phyloP scores from a whole-genome alignment of 164 flowering plant genomes.

The Aristolochia contorta region DNA sequence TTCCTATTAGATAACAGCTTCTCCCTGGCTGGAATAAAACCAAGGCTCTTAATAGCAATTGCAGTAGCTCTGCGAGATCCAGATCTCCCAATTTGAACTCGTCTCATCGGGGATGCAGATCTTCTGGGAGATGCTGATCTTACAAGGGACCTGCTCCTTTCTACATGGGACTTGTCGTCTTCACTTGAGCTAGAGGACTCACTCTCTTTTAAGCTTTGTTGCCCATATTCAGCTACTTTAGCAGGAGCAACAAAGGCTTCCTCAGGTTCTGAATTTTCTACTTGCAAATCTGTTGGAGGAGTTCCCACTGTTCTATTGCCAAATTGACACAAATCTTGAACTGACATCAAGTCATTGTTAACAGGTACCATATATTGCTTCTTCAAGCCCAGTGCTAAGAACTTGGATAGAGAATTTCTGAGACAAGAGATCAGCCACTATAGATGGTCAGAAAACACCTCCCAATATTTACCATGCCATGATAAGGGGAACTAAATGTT shows the following conservation, averaged over 20 bases:
- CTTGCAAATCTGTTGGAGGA: slow-evolving; percentile 15
- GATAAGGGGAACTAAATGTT: background rate
- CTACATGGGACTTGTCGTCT: slow-evolving; percentile 36
- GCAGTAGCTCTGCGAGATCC: slow-evolving; percentile 71
- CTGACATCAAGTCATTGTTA: slow-evolving; percentile 12
- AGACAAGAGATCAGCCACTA: slow-evolving; percentile 1
- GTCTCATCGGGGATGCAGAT: slow-evolving; percentile 90
- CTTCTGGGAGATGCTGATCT: slow-evolving; percentile 75
- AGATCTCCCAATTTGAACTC: slow-evolving; percentile 72
- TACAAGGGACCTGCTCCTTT: slow-evolving; percentile 59
- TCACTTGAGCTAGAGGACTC: slow-evolving; percentile 61
- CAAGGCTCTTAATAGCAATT: slow-evolving; percentile 68
- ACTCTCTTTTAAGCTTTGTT: slow-evolving; percentile 51
- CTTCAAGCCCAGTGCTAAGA: slow-evolving; percentile 25
- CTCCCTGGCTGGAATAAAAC: slow-evolving; percentile 47
- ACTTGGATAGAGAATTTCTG: slow-evolving; percentile 47
- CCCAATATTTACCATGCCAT: background rate
- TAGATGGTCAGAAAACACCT: background rate
- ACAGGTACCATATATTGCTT: slow-evolving; percentile 18
- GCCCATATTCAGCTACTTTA: slow-evolving; percentile 59
- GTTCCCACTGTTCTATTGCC: slow-evolving; percentile 10
- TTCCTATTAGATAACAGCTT: slow-evolving; percentile 32
- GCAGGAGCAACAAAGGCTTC: slow-evolving; percentile 65
- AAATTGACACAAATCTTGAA: slow-evolving; percentile 15
- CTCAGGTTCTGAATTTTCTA: slow-evolving; percentile 24